Base-by-base conservation (phyloP, 2,329 filamentous ascomycete genomes). In the Corynespora cassiicola region DNA sequence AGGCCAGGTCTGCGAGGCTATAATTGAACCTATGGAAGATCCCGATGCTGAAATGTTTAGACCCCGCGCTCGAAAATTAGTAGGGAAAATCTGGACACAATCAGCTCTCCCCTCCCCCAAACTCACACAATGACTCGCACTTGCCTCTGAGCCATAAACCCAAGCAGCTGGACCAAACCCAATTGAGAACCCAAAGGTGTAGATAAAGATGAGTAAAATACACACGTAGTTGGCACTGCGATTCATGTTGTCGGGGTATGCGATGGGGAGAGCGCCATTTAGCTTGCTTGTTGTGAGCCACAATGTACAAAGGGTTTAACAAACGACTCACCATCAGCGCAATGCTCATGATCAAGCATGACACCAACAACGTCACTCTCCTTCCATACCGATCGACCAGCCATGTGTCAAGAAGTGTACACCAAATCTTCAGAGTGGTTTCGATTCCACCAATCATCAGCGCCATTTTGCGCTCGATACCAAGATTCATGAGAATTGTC, bases 141-240 rank as follows among this genome's bases (percentile, higher is more conserved):
- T 7, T 20, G 3, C 76, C 66, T 83, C 79, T 0, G 78, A 74
- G n/a, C 77, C 76, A 44, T 82, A 82, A 0, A 82, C 77, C 79
- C 79, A 83, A 0, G 78, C 71, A 1, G 77, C 74, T 0, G 79
- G 77, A 0, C 79, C 79, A 27, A 82, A 80, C 0, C 79, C 77
- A 45, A 82, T 68, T 33, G 76, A 80, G 53, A 80, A 82, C 0
- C 79, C 79, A 33, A 82, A 70, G 6, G 78, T 76, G 55, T 80
- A 83, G 27, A 82, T 63, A 54, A 82, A 82, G 25, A 82, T 76
- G 52, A 81, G 81, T 8, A 75, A 64, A 15, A 81, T 72, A 51
- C 78, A 81, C 4, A 69, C 57, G 28, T 75, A 71, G 56, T 82
- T 77, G 1, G 79, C 69, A 0, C 58, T 66, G 9, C 62, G 66